Base-by-base conservation (phyloP, 2,329 filamentous ascomycete genomes). In the Apiospora phragmitis region DNA sequence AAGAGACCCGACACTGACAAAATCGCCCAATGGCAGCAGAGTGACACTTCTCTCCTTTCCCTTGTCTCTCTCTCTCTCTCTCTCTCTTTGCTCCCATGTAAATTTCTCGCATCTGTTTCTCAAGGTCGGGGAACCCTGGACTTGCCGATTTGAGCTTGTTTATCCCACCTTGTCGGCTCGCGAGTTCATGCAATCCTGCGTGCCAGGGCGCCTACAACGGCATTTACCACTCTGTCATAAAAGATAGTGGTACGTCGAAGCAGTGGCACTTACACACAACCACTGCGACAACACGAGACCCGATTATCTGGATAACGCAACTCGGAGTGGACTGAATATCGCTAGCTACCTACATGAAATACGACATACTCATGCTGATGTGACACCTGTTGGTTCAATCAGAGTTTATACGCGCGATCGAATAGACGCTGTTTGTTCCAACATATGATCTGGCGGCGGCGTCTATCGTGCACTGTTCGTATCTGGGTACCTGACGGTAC, bases 381-480 rank as follows among this genome's bases (percentile, higher is more conserved):
- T 62, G 55, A 9, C 55, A 38, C 55, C 55, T 14, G 55, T 62
- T 62, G 55, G 55, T 62, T 62, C 55, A 62, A 38, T 62, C 55
- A 62, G 55, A 62, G 55, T 62, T 38, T 62, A 62, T 21, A 62
- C 55, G 55, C 55, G 55, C 55, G 55, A 62, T 38, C 55, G 32
- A 62, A n/a, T 62, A 62, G 55, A 62, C 55, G 55, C 55, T 62
- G 55, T n/a, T 62, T 62, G 55, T n/a, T 62, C 55, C 11, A 62
- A 38, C 51, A 18, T 51, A n/a, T 18, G 29, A 59, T 59, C 26
- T 26, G 51, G 43, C n/a, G 47, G n/a, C n/a, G 51, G 55, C 55
- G 55, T 62, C 55, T 62, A 62, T 62, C 18, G 32, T 62, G 55
- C 29, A 38, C 55, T 38, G 55, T 35, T 38, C 32, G 32, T 62